Percentiles rank a stretch among this genome's conserved stretches.
Evolutionary conservation across 371 early-diverging fungal genomes (phyloP).

Genomic region (Syncephalastrum contaminatum): DNA sequence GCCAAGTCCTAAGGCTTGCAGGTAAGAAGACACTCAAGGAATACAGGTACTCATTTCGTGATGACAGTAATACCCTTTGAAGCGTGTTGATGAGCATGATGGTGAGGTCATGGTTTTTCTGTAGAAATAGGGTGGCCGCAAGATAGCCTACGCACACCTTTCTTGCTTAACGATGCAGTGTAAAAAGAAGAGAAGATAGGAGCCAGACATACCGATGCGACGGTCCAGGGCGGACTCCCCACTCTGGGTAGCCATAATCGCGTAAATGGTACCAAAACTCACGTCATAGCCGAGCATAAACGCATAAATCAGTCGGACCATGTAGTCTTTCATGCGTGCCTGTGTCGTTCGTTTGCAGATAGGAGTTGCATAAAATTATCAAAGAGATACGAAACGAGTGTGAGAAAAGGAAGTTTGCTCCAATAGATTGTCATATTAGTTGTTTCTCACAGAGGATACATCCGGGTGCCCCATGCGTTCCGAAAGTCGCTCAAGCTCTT

Average conservation of each 20-base stretch:
- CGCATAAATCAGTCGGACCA: conserved; percentile 48
- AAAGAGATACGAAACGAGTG: background rate
- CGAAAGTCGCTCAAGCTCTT: conserved; percentile 25
- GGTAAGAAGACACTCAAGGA: background rate
- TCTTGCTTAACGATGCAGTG: too few species aligned
- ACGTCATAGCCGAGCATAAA: conserved; percentile 53
- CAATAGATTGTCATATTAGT: background rate
- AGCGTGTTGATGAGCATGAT: conserved; percentile 57
- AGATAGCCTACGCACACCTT: conserved; percentile 38
- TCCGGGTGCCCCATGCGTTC: conserved; percentile 36
- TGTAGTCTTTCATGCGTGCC: conserved; percentile 43
- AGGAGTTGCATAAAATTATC: too few species aligned
- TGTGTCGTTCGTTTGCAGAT: conserved; percentile 6
- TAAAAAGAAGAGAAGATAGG: background rate
- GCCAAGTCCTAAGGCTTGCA: conserved; percentile 30
- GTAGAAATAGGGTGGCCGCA: conserved; percentile 43
- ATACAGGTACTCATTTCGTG: background rate
- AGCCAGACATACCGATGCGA: conserved; percentile 35
- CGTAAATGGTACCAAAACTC: conserved; percentile 52
- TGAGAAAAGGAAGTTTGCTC: background rate
- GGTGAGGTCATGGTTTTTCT: conserved; percentile 37
- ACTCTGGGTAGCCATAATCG: conserved; percentile 55
- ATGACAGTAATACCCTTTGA: conserved; percentile 31
- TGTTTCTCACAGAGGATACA: conserved; percentile 33
- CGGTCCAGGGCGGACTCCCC: conserved; percentile 43